A percentile compares a stretch with the other conserved stretches of the same genome.
Evolutionary conservation across 2,329 filamentous ascomycete genomes (phyloP).

Genomic region (Talaromyces rugulosus): DNA sequence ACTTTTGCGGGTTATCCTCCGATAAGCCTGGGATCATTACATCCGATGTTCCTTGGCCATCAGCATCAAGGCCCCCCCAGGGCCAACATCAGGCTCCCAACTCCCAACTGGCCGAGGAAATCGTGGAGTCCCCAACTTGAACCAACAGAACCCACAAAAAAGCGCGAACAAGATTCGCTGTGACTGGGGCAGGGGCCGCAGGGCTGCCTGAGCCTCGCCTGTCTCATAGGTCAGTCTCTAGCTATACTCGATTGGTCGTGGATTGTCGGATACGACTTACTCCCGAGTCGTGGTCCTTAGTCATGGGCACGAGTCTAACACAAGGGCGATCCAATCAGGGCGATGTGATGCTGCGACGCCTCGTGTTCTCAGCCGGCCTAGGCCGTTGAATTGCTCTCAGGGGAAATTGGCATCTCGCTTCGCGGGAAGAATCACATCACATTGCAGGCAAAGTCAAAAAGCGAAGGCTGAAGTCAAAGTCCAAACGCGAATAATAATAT

Average conservation of each 20-base stretch:
- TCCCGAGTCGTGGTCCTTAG: not conserved
- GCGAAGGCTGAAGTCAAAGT: no score
- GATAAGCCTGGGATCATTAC: not conserved
- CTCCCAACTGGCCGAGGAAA: not conserved
- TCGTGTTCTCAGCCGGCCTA: not conserved
- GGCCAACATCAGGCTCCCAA: not conserved
- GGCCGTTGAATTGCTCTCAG: not conserved
- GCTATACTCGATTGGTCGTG: not conserved
- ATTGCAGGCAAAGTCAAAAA: not conserved
- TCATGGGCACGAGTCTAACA: not conserved
- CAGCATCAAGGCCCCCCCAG: not conserved
- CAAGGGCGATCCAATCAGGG: not conserved
- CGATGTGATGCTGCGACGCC: not conserved
- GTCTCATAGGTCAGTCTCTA: not conserved
- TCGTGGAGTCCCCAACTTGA: not conserved
- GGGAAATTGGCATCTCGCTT: not conserved
- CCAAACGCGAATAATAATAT: not conserved
- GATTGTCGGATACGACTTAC: no score
- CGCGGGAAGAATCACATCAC: no score
- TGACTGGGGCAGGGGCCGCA: not conserved
- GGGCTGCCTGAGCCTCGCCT: not conserved
- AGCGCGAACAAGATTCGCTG: not conserved
- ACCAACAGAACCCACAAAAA: not conserved
- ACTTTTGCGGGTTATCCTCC: not conserved
- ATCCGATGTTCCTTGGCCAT: not conserved